Base-by-base conservation (phyloP, 2,329 filamentous ascomycete species). In the Alternaria incomplexa region DNA sequence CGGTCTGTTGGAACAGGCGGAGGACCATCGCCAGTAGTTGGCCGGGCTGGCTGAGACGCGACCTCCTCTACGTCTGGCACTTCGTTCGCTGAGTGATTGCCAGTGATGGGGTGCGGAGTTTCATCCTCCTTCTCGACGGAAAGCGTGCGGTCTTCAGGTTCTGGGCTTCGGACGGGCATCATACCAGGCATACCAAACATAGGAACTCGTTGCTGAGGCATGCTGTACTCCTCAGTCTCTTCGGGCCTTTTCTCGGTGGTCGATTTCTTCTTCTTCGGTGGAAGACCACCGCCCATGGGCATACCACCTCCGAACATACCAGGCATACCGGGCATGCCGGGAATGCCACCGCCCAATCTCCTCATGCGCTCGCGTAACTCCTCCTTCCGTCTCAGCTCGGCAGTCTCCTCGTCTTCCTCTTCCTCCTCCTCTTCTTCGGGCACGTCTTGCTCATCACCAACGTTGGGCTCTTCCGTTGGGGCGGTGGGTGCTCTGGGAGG, bases 291-390 rank as follows among this genome's bases (percentile, higher is more conserved):
- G 62, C 86, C 83, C 81, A 91, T 86, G 15, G 89, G 87, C 77
- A 93, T 87, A n/a, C 28, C 28, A 63, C 88, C 89, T 40, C 86
- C 87, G 17, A 97, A 96, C 89, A 98, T 96, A 72, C 93, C 93
- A 77, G 93, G 89, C 91, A 98, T 97, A 72, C 93, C 93, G 77
- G 93, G 89, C 91, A 98, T 97, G 50, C 28, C 30, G 22, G 93
- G 93, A 93, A 97, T 97, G 45, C 95, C 95, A 58, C 95, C 95
- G 70, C 95, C 97, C 91, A 99, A 96, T 82, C 97, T 97, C 48
- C 96, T 96, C 93, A 99, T 99, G 72, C 96, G 89, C 65, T 96
- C 93, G 63, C 96, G 89, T 30, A 99, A 85, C 77, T 97, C 95
- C 81, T 97, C 90, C 77, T 91, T 92, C 56, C 94, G 90, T 69